Conservation (phyloP, 78 protist species). For the Cavenderia fasciculata region DNA sequence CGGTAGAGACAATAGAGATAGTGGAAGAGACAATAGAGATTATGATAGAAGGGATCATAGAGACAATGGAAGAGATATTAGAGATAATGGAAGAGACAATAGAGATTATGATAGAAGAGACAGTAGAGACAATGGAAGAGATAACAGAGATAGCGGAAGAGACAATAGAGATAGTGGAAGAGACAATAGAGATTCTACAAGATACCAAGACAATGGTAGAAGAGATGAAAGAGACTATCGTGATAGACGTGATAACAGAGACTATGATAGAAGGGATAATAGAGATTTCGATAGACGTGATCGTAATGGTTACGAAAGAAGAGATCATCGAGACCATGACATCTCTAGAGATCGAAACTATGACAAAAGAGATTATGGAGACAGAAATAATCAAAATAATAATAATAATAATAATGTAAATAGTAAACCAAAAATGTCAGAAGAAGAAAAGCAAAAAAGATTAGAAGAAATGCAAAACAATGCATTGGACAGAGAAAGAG, state of each 20-base stretch:
- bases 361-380: conserved; percentile 16
- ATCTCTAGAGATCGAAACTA: background rate
- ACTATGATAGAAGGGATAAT: conserved; percentile 2
- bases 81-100: conserved; percentile 29
- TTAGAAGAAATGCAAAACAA: conserved; percentile 47
- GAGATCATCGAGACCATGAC: conserved; percentile 12
- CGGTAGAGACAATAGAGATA: conserved; percentile 13
- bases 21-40: background rate
- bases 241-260: background rate
- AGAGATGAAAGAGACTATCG: background rate
- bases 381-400: background rate
- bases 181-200: background rate
- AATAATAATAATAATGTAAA: background rate
- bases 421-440: background rate
- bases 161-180: background rate
- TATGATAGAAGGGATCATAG: background rate
- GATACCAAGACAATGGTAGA: background rate
- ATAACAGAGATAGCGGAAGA: conserved; percentile 8
- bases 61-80: background rate
- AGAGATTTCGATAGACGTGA: conserved; percentile 7
- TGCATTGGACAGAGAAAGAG: conserved; percentile 30
- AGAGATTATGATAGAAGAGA: background rate
- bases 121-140: conserved; percentile 20
- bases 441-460: conserved; percentile 50
- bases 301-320: background rate